Percentiles rank a stretch among this genome's conserved stretches.
phyloP scores from a whole-genome alignment of 176 grass and related monocot genomes.

The Musa itinerans region DNA sequence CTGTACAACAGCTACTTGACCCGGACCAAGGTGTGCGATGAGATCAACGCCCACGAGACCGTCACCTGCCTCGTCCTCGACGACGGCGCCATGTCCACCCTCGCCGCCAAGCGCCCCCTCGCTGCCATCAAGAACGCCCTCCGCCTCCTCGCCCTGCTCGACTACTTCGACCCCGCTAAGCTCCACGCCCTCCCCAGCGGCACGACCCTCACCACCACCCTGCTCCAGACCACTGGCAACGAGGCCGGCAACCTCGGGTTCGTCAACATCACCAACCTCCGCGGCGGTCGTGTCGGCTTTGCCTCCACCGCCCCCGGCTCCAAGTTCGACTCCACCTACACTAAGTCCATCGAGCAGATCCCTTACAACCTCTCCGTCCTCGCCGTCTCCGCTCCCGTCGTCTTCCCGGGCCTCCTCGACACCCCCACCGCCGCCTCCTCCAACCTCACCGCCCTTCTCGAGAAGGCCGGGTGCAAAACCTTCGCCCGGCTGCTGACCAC shows the following conservation, averaged over 20 bases:
- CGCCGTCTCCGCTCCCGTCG: conserved; percentile 73
- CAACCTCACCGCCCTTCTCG: conserved; percentile 78
- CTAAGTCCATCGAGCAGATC: conserved; percentile 57
- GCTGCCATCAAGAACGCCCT: conserved; percentile 83
- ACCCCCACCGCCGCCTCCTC: conserved; percentile 36
- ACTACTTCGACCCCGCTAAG: conserved; percentile 92
- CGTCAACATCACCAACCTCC: conserved; percentile 95
- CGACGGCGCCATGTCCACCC: conserved; percentile 77
- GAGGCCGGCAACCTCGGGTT: conserved; percentile 70
- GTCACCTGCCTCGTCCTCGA: conserved; percentile 79
- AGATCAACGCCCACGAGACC: conserved; percentile 77
- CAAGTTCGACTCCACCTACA: conserved; percentile 65
- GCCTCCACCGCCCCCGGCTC: conserved; percentile 67
- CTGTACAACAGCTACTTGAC: conserved; percentile 82
- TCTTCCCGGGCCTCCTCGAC: conserved; percentile 68
- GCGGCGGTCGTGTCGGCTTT: conserved; percentile 76
- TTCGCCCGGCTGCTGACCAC: conserved; percentile 58
- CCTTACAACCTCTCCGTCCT: conserved; percentile 93
- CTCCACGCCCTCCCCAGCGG: conserved; percentile 66
- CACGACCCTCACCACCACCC: conserved; percentile 71
- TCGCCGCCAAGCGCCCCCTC: conserved; percentile 65
- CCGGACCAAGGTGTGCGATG: conserved; percentile 91
- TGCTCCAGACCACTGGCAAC: conserved; percentile 92
- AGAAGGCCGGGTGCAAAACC: conserved; percentile 92
- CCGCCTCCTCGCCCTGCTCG: conserved; percentile 77